These are phyloP conservation scores for Boletus sp. DNA, from an alignment of 768 basidiomycete species.

Conservation along the genomic window DNA sequence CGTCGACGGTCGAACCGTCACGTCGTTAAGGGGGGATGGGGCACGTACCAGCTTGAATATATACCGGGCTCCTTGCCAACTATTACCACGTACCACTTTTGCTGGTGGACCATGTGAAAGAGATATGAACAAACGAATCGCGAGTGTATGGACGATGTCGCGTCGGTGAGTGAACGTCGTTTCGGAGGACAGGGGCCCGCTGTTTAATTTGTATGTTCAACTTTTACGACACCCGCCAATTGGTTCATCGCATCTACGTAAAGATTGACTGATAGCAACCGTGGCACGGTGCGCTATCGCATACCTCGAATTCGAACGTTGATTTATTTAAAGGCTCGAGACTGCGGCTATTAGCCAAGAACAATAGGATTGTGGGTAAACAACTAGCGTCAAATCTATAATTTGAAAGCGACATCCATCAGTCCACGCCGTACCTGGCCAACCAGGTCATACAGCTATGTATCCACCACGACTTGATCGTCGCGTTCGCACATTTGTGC, in stretches of 20 bases:
- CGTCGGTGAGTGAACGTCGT: constrained; percentile 1
- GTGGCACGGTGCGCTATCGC: not conserved
- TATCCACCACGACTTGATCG: constrained; percentile 69
- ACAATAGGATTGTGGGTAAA: constrained; percentile 6
- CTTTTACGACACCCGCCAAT: constrained; percentile 7
- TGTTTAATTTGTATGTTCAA: constrained; percentile 22
- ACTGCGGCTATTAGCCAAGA: not conserved
- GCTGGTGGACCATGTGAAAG: constrained; percentile 14
- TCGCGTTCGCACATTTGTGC: constrained; percentile 66
- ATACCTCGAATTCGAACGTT: not conserved
- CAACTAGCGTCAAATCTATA: constrained; percentile 6
- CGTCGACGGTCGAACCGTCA: not conserved
- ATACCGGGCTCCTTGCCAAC: constrained; percentile 28
- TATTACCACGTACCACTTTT: constrained; percentile 30
- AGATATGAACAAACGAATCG: not conserved
- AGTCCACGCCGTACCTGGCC: not conserved
- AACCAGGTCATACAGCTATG: constrained; percentile 57
- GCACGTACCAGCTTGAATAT: constrained; percentile 27
- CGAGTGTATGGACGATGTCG: not conserved
- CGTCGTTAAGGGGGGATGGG: not conserved
- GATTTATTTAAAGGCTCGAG: not conserved
- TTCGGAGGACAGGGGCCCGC: constrained; percentile 20
- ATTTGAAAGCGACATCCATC: constrained; percentile 1
- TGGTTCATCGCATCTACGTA: constrained; percentile 12
- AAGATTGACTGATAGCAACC: not conserved